Conservation (phyloP, 2,329 filamentous ascomycete genomes). For the Monosporascus sp. region DNA sequence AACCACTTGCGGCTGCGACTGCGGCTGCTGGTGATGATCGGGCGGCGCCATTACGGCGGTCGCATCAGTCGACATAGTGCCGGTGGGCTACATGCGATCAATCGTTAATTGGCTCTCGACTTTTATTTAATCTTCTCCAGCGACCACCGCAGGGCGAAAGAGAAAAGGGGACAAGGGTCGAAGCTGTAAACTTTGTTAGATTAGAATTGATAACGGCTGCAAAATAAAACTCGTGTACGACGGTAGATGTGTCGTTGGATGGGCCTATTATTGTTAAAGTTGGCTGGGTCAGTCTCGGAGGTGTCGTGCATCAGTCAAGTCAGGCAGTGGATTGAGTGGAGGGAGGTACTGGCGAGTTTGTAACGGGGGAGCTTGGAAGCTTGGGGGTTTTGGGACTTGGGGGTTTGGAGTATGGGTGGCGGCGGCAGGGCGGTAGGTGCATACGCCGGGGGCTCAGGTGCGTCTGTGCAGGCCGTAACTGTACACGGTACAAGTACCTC, state of each 20-base stretch:
- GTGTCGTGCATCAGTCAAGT: background rate
- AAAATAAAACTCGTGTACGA: background rate
- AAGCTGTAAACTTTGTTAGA: background rate
- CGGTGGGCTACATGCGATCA: slow-evolving; percentile 39
- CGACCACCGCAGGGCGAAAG: background rate
- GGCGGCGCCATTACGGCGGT: slow-evolving; percentile 42
- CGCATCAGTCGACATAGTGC: slow-evolving; percentile 52
- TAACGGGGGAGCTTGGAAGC: background rate
- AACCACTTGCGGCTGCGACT: slow-evolving; percentile 11
- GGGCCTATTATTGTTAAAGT: background rate
- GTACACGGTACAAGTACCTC: too few relatives aligned
- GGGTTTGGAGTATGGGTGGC: background rate
- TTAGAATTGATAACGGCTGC: background rate
- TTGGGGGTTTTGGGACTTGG: background rate
- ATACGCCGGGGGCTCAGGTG: background rate
- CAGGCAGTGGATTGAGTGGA: background rate
- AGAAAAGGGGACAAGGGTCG: background rate
- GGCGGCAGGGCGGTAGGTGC: background rate
- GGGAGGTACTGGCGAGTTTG: background rate
- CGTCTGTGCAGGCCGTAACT: too few relatives aligned
- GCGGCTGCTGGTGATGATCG: slow-evolving; percentile 17
- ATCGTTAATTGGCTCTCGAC: slow-evolving; percentile 7
- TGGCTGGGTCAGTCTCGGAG: background rate
- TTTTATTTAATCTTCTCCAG: background rate
- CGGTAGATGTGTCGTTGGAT: background rate